Base-by-base conservation (phyloP, 768 basidiomycete genomes). In the Phylloporus arenicola region DNA sequence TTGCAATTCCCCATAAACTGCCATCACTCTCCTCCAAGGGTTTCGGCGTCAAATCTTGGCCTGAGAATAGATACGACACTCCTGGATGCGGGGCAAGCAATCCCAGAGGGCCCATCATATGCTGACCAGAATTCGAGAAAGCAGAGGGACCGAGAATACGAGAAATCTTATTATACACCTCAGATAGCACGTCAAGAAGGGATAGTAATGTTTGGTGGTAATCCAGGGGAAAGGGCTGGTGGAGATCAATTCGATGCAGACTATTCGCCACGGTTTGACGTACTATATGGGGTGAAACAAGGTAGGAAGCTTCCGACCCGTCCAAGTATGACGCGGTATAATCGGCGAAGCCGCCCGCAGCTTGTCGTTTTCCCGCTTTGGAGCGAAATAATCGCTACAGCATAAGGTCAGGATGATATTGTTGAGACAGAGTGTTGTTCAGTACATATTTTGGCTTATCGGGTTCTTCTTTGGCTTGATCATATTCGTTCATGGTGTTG, bases 171-270 rank as follows among this genome's bases (percentile, higher is more conserved):
- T 88, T 83, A 72, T 94, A 95, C 27, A 90, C 82, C 62, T 92
- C 90, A 16, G 88, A 88, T 35, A 94, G 78, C 43, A 94, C 86
- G 63, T 94, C 92, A 47, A 92, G 82, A 24, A 92, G 81, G 30
- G 92, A 90, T 47, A 92, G 80, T 31, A 93, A 79, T 10, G 88
- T 88, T 69, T 94, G 87, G 57, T 89, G 85, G 63, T 95, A 94
- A 67, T 94, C 92, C 48, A 94, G 67, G 3, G 84, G 73, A 68
- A 93, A 94, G n/a, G 92, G 87, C 91, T 92, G 55, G 46, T 45
- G 10, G 47, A 27, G 24, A 31, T 51, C 40, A 45, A 48, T 51
- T 45, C 53, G 40, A 54, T 11, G 27, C 24, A 49, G 22, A 19
- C 19, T 35, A 22, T 30, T 20, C n/a, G 43, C 30, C 35, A 9